Evolutionary conservation across 805 yeast genomes (phyloP), one percentile per base, ranked within the genome.

Genomic region (Pichia sporocuriosa): DNA sequence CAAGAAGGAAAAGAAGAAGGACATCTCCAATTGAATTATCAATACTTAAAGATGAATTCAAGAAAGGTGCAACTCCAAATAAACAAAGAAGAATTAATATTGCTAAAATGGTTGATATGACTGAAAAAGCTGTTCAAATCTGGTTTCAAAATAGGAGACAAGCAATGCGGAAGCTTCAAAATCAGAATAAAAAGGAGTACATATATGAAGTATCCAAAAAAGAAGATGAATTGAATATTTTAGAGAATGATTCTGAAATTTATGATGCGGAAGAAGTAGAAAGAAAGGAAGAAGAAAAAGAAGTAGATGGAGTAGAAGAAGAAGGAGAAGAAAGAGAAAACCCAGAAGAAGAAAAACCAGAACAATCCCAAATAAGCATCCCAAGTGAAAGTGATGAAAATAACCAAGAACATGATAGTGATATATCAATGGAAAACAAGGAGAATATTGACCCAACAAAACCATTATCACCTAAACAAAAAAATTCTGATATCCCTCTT

Each of bases 91-190:
- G 97, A 52, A 69, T 76, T 33, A 84, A 81, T 49, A 84, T 93
- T 50, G 96, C 97, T 4, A 62, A 67, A 24, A 75, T 70, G 49
- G 94, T 93, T 31, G 80, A 79, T 51, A 93, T 93, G 97, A 78
- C 90, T n/a, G 97, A 89, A 62, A 87, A 89, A 61, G 96, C 97
- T 2, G 95, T 93, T 27, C 98, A 93, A 66, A 87, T 90, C 48
- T 93, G 98, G 98, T 93, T 93, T 66, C 98, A 93, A 66, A 93
- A 93, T 64, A 84, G 80, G 62, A 77, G 98, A 62, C 97, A 90
- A 63, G 73, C 89, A 28, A 64, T 82, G 48, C 74, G 88, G 55
- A 77, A 80, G 52, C 37, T 21, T 25, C 36, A 37, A 28, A 33
- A 27, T 7, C n/a, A 19, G 25, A 20, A 27, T 23, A 25, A 28